Conservation (phyloP, 2,329 filamentous ascomycete genomes). For the Colletotrichum musicola region DNA sequence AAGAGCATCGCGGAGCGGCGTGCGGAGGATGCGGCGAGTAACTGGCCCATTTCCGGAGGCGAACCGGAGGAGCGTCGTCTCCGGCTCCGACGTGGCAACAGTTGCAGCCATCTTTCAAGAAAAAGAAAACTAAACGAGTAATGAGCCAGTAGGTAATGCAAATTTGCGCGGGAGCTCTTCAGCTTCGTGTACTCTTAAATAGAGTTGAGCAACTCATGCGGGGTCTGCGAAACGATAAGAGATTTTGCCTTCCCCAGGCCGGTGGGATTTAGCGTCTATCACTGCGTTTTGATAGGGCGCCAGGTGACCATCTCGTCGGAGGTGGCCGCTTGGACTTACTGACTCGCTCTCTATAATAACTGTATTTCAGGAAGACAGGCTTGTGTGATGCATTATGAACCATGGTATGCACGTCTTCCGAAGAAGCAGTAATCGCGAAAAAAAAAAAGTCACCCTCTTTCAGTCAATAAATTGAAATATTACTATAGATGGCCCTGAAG, state of each 20-base stretch:
- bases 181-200: no score
- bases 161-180: no score
- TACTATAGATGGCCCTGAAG: no score
- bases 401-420: no score
- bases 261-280: neutral
- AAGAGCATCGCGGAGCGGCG: slow-evolving; percentile 52
- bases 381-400: no score
- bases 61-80: slow-evolving; percentile 49
- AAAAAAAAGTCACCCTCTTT: no score
- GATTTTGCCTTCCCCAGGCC: neutral
- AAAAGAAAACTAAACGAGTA: neutral
- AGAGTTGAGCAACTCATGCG: neutral
- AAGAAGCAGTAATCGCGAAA: no score
- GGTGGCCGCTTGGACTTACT: neutral
- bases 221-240: neutral
- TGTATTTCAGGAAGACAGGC: no score
- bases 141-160: neutral
- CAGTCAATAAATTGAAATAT: no score
- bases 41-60: slow-evolving; percentile 53
- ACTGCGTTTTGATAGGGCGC: neutral
- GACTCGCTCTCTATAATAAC: neutral
- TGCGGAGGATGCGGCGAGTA: slow-evolving; percentile 50
- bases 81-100: neutral
- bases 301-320: neutral
- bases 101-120: neutral